Conservation (phyloP, 2,329 filamentous ascomycete genomes). For the Aspergillus udagawae region DNA sequence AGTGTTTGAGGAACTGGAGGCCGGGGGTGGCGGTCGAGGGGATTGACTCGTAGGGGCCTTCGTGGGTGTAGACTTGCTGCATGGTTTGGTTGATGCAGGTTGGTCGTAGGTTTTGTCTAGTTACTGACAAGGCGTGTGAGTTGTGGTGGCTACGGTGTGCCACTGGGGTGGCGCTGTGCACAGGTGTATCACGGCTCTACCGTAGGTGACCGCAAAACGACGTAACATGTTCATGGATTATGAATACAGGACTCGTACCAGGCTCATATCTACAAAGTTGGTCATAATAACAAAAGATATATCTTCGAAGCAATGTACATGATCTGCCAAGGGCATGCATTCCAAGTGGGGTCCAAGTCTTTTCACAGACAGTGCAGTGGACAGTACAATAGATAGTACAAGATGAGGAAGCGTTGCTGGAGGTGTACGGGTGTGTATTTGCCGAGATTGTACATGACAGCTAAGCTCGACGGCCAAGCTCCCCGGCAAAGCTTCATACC, state of each 20-base stretch:
- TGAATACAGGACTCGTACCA: neutral
- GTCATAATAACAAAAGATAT: neutral
- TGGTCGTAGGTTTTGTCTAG: neutral
- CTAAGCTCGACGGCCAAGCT: too few relatives aligned
- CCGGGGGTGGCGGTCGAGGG: conserved; percentile 12
- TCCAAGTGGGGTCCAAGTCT: too few relatives aligned
- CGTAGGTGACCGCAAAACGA: neutral
- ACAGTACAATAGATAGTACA: neutral
- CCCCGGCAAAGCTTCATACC: neutral
- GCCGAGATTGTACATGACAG: too few relatives aligned
- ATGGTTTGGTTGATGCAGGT: neutral
- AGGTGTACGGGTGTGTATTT: neutral
- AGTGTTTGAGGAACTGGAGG: conserved; percentile 17
- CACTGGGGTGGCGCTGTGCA: neutral
- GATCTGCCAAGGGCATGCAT: neutral
- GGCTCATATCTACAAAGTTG: neutral
- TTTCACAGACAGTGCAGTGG: too few relatives aligned
- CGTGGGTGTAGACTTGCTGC: conserved; percentile 9
- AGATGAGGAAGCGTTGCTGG: too few relatives aligned
- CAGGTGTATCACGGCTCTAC: neutral
- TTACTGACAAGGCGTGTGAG: neutral
- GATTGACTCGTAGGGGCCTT: conserved; percentile 18
- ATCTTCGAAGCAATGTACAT: neutral
- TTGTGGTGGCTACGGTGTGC: neutral
- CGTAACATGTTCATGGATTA: neutral